These are phyloP conservation scores for Stagonosporopsis chrysanthemi DNA, from an alignment of 2,329 filamentous ascomycete species.

Conservation along the genomic window DNA sequence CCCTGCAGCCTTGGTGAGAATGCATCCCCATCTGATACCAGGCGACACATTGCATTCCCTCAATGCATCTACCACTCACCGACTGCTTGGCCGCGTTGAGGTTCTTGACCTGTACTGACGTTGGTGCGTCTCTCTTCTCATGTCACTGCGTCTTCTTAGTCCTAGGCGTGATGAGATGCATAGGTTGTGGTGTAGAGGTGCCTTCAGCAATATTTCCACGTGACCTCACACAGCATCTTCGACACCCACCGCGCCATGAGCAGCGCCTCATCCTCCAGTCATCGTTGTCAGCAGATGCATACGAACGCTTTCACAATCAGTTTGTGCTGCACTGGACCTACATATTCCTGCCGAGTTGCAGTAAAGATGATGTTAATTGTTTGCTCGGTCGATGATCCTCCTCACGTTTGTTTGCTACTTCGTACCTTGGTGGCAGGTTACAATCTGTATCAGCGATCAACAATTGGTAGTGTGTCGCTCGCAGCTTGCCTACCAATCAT, in stretches of 20 bases:
- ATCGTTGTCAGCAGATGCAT: neutral
- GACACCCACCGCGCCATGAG: neutral
- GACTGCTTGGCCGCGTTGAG: neutral
- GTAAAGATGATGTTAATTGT: neutral
- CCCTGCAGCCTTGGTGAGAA: neutral
- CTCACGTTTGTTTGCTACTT: slow-evolving; percentile 8
- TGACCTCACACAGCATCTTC: neutral
- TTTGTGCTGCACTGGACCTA: neutral
- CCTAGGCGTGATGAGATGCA: neutral
- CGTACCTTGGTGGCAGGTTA: neutral
- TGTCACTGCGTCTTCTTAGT: neutral
- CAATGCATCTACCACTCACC: neutral
- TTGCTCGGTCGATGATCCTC: slow-evolving; percentile 2
- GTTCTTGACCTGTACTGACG: too few species aligned
- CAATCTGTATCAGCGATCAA: neutral
- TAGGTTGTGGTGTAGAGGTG: neutral
- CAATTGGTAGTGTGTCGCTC: neutral
- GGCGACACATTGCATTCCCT: slow-evolving; percentile 1
- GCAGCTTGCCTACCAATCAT: neutral
- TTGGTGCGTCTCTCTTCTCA: neutral
- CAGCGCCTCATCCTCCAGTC: neutral
- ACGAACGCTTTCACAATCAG: neutral
- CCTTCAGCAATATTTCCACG: neutral
- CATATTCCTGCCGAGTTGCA: neutral
- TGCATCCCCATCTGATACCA: slow-evolving; percentile 1